Evolutionary conservation across 2,329 filamentous ascomycete species (phyloP).

Genomic region (Ceratocystis cacaofunesta): DNA sequence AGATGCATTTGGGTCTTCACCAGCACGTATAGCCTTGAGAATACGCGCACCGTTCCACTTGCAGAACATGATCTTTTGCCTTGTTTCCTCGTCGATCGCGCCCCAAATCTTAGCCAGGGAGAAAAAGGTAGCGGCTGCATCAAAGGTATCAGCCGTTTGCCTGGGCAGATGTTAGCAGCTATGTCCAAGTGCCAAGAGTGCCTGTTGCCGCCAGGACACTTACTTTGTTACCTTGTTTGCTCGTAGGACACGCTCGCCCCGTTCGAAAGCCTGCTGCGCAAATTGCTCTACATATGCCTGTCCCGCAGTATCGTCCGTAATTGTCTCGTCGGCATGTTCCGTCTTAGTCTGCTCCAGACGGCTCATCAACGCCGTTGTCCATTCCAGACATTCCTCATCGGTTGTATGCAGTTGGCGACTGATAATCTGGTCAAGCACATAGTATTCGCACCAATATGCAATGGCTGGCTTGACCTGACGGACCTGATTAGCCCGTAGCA

Average conservation of each 20-base stretch:
- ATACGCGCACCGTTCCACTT: slow-evolving; percentile 94
- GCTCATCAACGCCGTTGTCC: slow-evolving; percentile 77
- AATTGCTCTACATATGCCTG: slow-evolving; percentile 93
- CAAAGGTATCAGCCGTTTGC: slow-evolving; percentile 86
- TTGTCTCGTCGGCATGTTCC: slow-evolving; percentile 59
- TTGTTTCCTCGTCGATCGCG: slow-evolving; percentile 54
- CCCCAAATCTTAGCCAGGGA: slow-evolving; percentile 80
- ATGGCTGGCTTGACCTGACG: slow-evolving; percentile 74
- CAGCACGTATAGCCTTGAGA: slow-evolving; percentile 75
- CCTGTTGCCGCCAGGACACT: slow-evolving; percentile 9
- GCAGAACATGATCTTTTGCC: slow-evolving; percentile 84
- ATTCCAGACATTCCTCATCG: slow-evolving; percentile 64
- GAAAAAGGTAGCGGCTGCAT: slow-evolving; percentile 83
- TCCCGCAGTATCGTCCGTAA: slow-evolving; percentile 70
- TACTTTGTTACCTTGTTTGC: slow-evolving; percentile 73
- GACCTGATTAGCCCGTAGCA: slow-evolving; percentile 69
- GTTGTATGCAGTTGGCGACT: slow-evolving; percentile 60
- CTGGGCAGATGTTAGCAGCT: slow-evolving; percentile 28
- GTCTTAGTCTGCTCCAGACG: slow-evolving; percentile 70
- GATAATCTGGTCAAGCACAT: slow-evolving; percentile 85
- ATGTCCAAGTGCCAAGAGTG: not conserved
- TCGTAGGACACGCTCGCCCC: slow-evolving; percentile 67
- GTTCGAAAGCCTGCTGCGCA: slow-evolving; percentile 70
- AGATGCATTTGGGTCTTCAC: slow-evolving; percentile 79
- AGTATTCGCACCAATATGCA: slow-evolving; percentile 92